Conservation (phyloP, 805 yeast genomes). For the Ogataea nitratoaversa region DNA sequence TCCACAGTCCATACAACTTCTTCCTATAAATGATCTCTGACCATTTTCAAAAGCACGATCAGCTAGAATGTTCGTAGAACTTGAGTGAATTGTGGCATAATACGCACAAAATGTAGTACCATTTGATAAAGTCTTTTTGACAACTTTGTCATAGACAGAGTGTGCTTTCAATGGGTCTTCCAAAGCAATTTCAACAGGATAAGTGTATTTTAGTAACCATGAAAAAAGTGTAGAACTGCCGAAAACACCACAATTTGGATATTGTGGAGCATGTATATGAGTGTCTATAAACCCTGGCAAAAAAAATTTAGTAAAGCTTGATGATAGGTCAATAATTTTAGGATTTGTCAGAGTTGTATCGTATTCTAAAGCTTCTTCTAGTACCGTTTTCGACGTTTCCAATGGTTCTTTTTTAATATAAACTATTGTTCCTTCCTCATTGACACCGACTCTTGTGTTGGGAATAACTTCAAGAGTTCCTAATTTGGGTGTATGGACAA, state of each 20-base stretch:
- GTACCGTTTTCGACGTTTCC: background rate
- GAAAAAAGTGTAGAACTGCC: slow-evolving; percentile 81
- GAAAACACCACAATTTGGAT: slow-evolving; percentile 78
- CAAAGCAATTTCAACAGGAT: slow-evolving; percentile 77
- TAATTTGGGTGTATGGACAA: slow-evolving; percentile 65
- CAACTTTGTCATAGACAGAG: slow-evolving; percentile 59
- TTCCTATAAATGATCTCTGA: slow-evolving; percentile 87
- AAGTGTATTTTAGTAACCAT: slow-evolving; percentile 86
- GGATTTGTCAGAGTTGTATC: slow-evolving; percentile 15
- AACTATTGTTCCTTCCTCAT: slow-evolving; percentile 48
- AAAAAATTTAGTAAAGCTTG: slow-evolving; percentile 49
- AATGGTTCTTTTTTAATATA: slow-evolving; percentile 23
- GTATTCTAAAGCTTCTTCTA: slow-evolving; percentile 4
- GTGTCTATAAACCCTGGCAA: slow-evolving; percentile 84
- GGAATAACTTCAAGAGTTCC: slow-evolving; percentile 53
- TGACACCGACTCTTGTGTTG: slow-evolving; percentile 61
- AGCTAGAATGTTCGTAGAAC: slow-evolving; percentile 73
- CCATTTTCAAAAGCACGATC: slow-evolving; percentile 62
- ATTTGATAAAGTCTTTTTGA: slow-evolving; percentile 59
- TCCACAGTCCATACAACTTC: slow-evolving; percentile 89
- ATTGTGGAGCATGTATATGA: slow-evolving; percentile 83
- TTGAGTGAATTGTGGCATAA: slow-evolving; percentile 81
- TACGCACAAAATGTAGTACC: slow-evolving; percentile 95
- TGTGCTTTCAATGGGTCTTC: slow-evolving; percentile 50
- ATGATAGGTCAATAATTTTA: slow-evolving; percentile 31